Percentiles rank a stretch among this genome's conserved stretches.
phyloP scores from a whole-genome alignment of 495 filamentous ascomycete genomes.

The Xeromyces bisporus region DNA sequence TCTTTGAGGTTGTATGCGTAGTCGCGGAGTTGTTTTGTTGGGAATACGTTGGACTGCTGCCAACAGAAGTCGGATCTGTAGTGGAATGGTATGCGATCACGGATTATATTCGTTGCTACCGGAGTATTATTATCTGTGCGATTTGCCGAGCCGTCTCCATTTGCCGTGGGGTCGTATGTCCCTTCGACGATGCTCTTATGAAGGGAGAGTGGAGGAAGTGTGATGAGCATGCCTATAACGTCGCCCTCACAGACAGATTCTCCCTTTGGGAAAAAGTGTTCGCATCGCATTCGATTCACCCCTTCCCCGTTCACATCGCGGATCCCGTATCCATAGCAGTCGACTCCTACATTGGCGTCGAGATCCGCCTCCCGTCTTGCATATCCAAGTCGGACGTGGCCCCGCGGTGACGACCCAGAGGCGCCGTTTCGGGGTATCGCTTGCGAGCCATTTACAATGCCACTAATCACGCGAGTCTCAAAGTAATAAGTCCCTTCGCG shows the following conservation, averaged over 20 bases:
- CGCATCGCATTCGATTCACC: slow-evolving; percentile 81
- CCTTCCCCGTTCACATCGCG: slow-evolving; percentile 80
- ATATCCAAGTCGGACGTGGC: slow-evolving; percentile 82
- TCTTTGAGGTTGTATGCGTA: slow-evolving; percentile 34
- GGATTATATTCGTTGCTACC: slow-evolving; percentile 56
- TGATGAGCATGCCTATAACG: slow-evolving; percentile 87
- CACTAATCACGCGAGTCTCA: slow-evolving; percentile 75
- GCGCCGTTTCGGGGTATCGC: slow-evolving; percentile 13
- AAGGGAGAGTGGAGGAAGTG: slow-evolving; percentile 62
- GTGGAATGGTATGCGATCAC: slow-evolving; percentile 84
- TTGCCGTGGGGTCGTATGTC: slow-evolving; percentile 68
- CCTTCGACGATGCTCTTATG: slow-evolving; percentile 82
- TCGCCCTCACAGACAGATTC: slow-evolving; percentile 67
- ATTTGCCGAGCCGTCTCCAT: slow-evolving; percentile 20
- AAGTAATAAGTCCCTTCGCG: slow-evolving; percentile 89
- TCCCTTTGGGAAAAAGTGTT: slow-evolving; percentile 63
- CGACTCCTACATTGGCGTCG: slow-evolving; percentile 86
- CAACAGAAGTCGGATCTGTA: slow-evolving; percentile 89
- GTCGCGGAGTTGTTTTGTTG: slow-evolving; percentile 78
- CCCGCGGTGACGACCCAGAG: slow-evolving; percentile 26
- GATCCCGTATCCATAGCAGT: slow-evolving; percentile 91
- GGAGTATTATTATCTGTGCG: slow-evolving; percentile 9
- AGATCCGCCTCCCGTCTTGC: slow-evolving; percentile 78
- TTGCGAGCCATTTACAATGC: slow-evolving; percentile 27
- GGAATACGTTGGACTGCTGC: slow-evolving; percentile 82